Evolutionary conservation across 495 filamentous ascomycete species (phyloP), one percentile per base, ranked within the genome.

Genomic region (Wilcoxina mikolae): DNA sequence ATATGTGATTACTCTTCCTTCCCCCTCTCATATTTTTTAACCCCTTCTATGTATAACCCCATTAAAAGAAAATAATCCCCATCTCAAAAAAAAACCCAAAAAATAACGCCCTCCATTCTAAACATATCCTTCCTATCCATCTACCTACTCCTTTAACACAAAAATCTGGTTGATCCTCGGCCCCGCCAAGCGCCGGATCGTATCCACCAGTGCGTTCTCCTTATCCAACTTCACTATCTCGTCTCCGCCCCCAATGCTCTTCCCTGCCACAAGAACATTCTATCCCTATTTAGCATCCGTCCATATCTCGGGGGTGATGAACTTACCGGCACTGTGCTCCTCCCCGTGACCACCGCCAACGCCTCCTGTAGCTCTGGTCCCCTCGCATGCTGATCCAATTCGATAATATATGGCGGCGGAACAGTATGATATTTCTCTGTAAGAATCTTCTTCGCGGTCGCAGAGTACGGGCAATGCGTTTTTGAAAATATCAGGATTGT

Each of bases 401-500:
- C 91, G 18, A 98, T 87, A 23, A 98, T 84, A 64, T 80, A 83
- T 0, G 91, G 91, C 41, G 76, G 65, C 0, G 91, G 91, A 2
- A 79, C 73, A 64, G 96, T 94, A 27, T 72, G 72, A 71, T 95
- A 95, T 58, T 80, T 77, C 3, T 85, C 77, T 24, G 94, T 73
- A 25, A 96, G 77, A 55, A 96, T 79, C 7, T 69, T 68, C 68
- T 98, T 98, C 12, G 90, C 91, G 58, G 75, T 78, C 56, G 75
- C 77, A 42, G 88, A 95, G 71, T 78, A 80, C 0, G 83, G 86
- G 69, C 91, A 98, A 69, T 86, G 94, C 1, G 83, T 79, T 68
- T 96, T 96, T 52, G 87, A 94, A 72, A 96, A 95, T 50, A 98
- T 85, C 62, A 95, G 85, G 47, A 95, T 84, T 88, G 62, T 18